A percentile compares a stretch with the other conserved stretches of the same genome.
phyloP scores from a whole-genome alignment of 352 stramenopile genomes.

The Plasmopara muralis region DNA sequence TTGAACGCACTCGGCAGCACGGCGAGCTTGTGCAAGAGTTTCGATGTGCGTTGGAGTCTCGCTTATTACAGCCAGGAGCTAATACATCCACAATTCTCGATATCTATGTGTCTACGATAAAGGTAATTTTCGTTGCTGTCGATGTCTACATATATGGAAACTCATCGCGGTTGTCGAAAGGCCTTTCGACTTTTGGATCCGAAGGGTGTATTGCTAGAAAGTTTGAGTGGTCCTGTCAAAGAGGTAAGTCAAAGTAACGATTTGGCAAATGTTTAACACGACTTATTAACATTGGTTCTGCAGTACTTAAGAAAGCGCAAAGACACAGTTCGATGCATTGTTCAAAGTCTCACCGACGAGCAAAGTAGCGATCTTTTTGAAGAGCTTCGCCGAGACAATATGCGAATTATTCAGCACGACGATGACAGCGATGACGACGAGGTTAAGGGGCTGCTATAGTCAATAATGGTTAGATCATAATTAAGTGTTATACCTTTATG shows the following conservation, averaged over 20 bases:
- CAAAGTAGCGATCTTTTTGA: conserved; percentile 93
- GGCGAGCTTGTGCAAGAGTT: conserved; percentile 76
- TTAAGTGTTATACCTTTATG: background rate
- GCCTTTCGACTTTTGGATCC: conserved; percentile 91
- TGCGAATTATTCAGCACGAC: conserved; percentile 88
- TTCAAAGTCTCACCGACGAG: conserved; percentile 87
- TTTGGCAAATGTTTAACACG: background rate
- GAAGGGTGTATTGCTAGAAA: conserved; percentile 88
- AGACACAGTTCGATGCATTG: conserved; percentile 97
- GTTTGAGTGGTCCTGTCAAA: conserved; percentile 56
- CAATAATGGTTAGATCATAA: background rate
- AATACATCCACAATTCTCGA: conserved; percentile 96
- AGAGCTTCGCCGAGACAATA: conserved; percentile 90
- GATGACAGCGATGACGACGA: conserved; percentile 93
- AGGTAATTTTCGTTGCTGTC: conserved; percentile 27
- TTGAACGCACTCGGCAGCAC: conserved; percentile 83
- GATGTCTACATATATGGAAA: background rate
- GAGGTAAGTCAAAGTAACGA: conserved; percentile 37
- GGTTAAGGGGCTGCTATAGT: conserved; percentile 16
- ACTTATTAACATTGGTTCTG: background rate
- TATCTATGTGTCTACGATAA: conserved; percentile 97
- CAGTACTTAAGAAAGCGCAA: conserved; percentile 90
- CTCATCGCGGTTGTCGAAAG: conserved; percentile 16
- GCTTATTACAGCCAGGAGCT: conserved; percentile 92
- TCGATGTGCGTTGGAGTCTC: conserved; percentile 58